phyloP scores from a whole-genome alignment of 2,329 filamentous ascomycete genomes.

The Fusarium chuoi region DNA sequence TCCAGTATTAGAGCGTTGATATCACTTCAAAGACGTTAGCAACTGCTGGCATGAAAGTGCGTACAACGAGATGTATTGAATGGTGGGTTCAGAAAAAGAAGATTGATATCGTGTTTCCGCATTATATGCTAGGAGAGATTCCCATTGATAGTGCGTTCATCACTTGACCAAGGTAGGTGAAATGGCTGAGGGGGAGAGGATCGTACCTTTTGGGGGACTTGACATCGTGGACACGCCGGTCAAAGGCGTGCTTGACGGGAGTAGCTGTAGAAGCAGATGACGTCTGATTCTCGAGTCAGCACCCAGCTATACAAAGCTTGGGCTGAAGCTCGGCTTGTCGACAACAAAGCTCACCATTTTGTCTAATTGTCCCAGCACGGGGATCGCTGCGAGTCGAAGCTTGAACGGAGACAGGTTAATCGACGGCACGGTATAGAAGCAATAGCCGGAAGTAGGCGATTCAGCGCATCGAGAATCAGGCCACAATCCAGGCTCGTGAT shows the following conservation, averaged over 20 bases:
- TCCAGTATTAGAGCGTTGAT: slow-evolving; percentile 96
- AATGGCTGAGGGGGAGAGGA: background rate
- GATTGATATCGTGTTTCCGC: slow-evolving; percentile 81
- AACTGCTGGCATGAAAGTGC: background rate
- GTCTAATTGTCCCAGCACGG: slow-evolving; percentile 6
- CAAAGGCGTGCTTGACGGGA: slow-evolving; percentile 78
- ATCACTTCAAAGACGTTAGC: slow-evolving; percentile 69
- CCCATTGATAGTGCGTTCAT: slow-evolving; percentile 98
- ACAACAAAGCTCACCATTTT: slow-evolving; percentile 41
- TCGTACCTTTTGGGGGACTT: slow-evolving; percentile 91
- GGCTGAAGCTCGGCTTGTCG: slow-evolving; percentile 14
- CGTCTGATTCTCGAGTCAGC: slow-evolving; percentile 57
- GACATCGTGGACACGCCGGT: slow-evolving; percentile 82
- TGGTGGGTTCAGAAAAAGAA: slow-evolving; percentile 70
- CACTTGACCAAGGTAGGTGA: slow-evolving; percentile 52
- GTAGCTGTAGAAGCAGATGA: slow-evolving; percentile 80
- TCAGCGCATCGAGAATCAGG: slow-evolving; percentile 40
- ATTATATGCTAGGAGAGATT: slow-evolving; percentile 99
- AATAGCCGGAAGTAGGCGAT: slow-evolving; percentile 36
- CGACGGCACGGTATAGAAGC: slow-evolving; percentile 9
- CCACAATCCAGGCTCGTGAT: slow-evolving; percentile 39
- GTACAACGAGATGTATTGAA: slow-evolving; percentile 3
- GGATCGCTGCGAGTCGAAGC: slow-evolving; percentile 24
- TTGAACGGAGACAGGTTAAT: slow-evolving; percentile 19
- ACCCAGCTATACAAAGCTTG: slow-evolving; percentile 20